Evolutionary conservation across 768 basidiomycete species (phyloP), one percentile per base, ranked within the genome.

Genomic region (Boletus sp.): DNA sequence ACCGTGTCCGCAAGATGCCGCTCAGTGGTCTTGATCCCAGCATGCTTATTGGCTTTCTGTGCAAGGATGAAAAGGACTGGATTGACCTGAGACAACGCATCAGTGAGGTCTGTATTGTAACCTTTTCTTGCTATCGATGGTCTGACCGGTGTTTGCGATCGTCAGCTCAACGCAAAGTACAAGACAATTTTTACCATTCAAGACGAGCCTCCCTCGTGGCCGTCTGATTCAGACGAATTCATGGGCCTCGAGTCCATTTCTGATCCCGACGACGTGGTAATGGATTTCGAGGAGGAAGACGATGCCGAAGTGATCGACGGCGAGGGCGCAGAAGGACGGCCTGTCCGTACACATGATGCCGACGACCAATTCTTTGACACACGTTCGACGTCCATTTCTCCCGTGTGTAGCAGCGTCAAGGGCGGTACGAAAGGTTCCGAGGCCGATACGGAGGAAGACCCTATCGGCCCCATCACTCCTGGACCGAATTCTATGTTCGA

Each of bases 1-100:
- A 99, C n/a, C 85, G 89, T 17, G 89, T 98, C 39, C 80, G 93
- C 68, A 98, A 96, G 83, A 96, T 98, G 91, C 89, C 89, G 0
- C 73, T 98, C 36, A 83, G 85, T 40, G 90, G 89, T 30, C 76
- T 99, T 53, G 97, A 98, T 71, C 97, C 96, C 24, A 97, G 94
- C 64, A 98, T 99, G 97, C 77, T 99, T 7, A 81, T 98, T 57
- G 95, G 95, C 11, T 98, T 99, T 69, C 67, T 98, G 62, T 87
- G 89, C 69, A 83, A 82, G 64, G 85, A 91, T 66, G 89, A 92
- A 73, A 76, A 68, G 17, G 96, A 98, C 52, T 98, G 93, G 90
- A 71, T 78, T 15, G 93, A 98, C 73, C 82, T 98, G 54, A 79
- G 84, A 60, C 76, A 72, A 56, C 77, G 92, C 50, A 85, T 92